A percentile compares a stretch with the other conserved stretches of the same genome.
These are phyloP conservation scores for Aspergillus conjunctus DNA, from an alignment of 495 filamentous ascomycete genomes.

Conservation along the genomic window DNA sequence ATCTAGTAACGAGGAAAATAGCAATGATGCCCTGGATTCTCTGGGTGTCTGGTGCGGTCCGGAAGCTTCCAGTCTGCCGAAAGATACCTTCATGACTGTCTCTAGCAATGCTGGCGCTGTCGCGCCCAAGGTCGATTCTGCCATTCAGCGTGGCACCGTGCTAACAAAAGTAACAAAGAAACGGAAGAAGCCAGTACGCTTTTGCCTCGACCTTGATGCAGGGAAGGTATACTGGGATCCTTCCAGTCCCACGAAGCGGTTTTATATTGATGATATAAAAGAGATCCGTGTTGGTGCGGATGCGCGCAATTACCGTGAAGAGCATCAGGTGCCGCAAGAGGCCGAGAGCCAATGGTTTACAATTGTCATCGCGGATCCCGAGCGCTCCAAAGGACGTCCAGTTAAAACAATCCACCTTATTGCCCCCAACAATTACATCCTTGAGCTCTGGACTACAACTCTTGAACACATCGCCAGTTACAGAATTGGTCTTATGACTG, in stretches of 20 bases:
- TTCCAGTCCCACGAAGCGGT: constrained; percentile 72
- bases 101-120: constrained; percentile 46
- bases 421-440: constrained; percentile 65
- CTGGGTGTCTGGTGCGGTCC: constrained; percentile 41
- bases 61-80: constrained; percentile 44
- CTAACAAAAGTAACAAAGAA: constrained; percentile 84
- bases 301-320: constrained; percentile 84
- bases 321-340: constrained; percentile 66
- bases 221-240: constrained; percentile 88
- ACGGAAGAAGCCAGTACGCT: constrained; percentile 68
- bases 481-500: constrained; percentile 85
- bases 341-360: constrained; percentile 79
- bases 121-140: constrained; percentile 69
- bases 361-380: constrained; percentile 74
- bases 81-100: constrained; percentile 36
- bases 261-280: constrained; percentile 93
- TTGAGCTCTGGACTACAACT: constrained; percentile 77
- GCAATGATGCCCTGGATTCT: constrained; percentile 59
- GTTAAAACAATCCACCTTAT: constrained; percentile 84
- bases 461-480: constrained; percentile 79
- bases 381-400: constrained; percentile 65
- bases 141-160: constrained; percentile 72
- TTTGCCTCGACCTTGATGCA: constrained; percentile 76
- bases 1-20: constrained; percentile 58
- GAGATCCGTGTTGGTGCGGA: constrained; percentile 86